Base-by-base conservation (phyloP, 129 eudicot species). In the Chrysanthemum seticuspe region DNA sequence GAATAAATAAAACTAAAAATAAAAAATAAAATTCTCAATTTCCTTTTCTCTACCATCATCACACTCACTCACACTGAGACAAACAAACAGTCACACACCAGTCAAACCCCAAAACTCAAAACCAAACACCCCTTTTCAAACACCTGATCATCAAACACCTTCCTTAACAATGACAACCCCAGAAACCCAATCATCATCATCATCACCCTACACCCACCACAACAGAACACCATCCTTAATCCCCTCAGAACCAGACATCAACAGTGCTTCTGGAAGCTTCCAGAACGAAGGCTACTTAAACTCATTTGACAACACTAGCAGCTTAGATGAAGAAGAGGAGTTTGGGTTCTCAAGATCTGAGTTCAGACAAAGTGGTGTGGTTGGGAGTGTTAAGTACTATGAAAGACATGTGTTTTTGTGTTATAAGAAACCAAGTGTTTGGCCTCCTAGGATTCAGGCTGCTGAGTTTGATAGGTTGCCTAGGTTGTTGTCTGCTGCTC, bases 401-500 rank as follows among this genome's bases (percentile, higher is more conserved):
- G 80, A 86, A 45, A 85, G 99, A 4, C 99, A 94, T 67, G 93
- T 94, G 47, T 94, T 94, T 62, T 78, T 94, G 13, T 94, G 99
- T 80, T 94, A 94, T 73, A 94, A 94, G 79, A 86, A 85, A 66
- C 99, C 99, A 74, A 82, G 81, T 65, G 95, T 85, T 15, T 90
- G 98, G 98, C 98, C 98, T 18, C 88, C 92, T 9, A 80, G 97
- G 6, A 90, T 90, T 51, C 91, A 90, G 81, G 97, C 93, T 31
- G 88, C 97, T 27, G 99, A 94, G 77, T 90, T 94, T 78, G 97
- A 94, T 88, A 91, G 97, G 63, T 72, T 94, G 73, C 97, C 99
- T 25, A 71, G 97, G 74, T 86, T 94, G 44, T 86, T 94, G 13
- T 85, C 99, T 9, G 99, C 97, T 8, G 96, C 93, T 50, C 78